Percentiles rank a stretch among this genome's conserved stretches.
Conservation (phyloP, 176 grass and related monocot genomes). For the Lolium multiflorum region DNA sequence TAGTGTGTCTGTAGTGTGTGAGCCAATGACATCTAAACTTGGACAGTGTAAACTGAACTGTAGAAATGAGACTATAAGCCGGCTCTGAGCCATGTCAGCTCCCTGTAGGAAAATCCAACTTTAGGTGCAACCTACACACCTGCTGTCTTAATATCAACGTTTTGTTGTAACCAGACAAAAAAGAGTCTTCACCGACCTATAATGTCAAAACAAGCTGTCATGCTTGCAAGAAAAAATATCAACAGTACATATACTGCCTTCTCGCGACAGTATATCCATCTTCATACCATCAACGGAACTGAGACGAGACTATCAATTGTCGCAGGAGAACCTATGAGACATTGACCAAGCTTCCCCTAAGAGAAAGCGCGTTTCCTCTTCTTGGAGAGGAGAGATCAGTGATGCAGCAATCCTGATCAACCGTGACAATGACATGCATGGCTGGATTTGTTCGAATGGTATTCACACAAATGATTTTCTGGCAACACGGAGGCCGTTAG, state of each 20-base stretch:
- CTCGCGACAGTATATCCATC: background rate
- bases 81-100: background rate
- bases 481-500: constrained; percentile 14
- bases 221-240: background rate
- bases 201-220: background rate
- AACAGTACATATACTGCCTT: background rate
- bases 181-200: background rate
- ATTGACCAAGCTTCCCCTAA: background rate
- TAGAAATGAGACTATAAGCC: background rate
- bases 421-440: constrained; percentile 2
- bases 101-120: background rate
- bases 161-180: constrained; percentile 32
- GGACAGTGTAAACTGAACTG: background rate
- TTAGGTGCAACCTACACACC: no score
- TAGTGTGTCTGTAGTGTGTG: no score
- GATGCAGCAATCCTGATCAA: background rate
- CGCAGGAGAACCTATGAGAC: background rate
- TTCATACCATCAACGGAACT: background rate
- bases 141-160: constrained; percentile 5
- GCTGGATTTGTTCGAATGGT: background rate
- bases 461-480: background rate
- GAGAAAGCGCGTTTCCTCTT: background rate
- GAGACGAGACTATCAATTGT: background rate
- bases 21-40: background rate
- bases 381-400: background rate